Evolutionary conservation across 129 eudicot genomes (phyloP).

Genomic region (Helichrysum umbraculigerum): DNA sequence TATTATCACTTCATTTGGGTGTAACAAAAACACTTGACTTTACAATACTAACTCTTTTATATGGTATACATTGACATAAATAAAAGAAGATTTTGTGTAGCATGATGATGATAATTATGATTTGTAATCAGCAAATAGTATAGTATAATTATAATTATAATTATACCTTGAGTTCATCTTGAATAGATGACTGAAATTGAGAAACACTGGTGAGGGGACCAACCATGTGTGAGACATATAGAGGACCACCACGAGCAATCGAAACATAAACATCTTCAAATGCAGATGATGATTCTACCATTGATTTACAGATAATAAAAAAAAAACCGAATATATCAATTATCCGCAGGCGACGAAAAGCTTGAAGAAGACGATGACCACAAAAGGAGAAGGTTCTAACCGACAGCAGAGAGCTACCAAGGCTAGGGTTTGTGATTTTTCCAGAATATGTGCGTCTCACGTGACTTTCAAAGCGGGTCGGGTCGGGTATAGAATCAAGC

Average conservation of each 20-base stretch:
- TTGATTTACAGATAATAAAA: slow-evolving; percentile 3
- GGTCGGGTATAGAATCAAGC: no score
- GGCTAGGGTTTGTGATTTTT: background rate
- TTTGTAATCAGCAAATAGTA: background rate
- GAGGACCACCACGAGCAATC: slow-evolving; percentile 79
- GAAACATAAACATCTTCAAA: slow-evolving; percentile 37
- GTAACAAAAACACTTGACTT: background rate
- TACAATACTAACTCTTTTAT: background rate
- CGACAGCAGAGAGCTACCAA: background rate
- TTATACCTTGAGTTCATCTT: slow-evolving; percentile 32
- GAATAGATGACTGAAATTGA: slow-evolving; percentile 45
- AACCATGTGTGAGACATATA: slow-evolving; percentile 58
- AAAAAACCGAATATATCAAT: no score
- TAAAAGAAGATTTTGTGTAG: background rate
- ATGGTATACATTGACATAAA: background rate
- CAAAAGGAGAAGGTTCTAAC: background rate
- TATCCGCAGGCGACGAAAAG: background rate
- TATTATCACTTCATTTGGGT: background rate
- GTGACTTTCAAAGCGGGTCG: background rate
- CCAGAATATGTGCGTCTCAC: background rate
- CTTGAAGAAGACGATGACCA: background rate
- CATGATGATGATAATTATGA: background rate
- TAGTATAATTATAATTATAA: background rate
- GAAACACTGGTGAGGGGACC: slow-evolving; percentile 63
- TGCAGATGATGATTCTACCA: slow-evolving; percentile 18